These are phyloP conservation scores for Lobosporangium transversale DNA, from an alignment of 192 early-diverging fungal species.

Conservation along the genomic window DNA sequence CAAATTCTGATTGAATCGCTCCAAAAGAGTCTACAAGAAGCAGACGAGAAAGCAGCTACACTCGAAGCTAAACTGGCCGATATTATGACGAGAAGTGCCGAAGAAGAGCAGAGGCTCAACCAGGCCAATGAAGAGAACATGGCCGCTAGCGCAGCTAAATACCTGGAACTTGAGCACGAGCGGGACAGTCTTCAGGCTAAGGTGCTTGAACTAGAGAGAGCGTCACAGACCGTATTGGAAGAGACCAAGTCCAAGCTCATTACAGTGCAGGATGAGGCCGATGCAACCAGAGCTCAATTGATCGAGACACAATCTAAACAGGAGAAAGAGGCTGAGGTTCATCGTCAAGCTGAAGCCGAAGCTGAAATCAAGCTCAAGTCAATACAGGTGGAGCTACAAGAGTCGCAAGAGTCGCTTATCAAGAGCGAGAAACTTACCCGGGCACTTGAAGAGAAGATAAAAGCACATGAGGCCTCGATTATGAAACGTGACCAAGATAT, in stretches of 20 bases:
- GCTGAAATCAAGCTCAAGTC: slow-evolving; percentile 22
- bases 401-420: slow-evolving; percentile 23
- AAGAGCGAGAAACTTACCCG: slow-evolving; percentile 38
- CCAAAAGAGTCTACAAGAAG: slow-evolving; percentile 33
- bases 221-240: background rate
- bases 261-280: slow-evolving; percentile 34
- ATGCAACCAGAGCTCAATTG: slow-evolving; percentile 51
- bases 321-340: slow-evolving; percentile 19
- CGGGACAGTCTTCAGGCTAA: slow-evolving; percentile 4
- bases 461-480: slow-evolving; percentile 30
- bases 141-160: slow-evolving; percentile 20
- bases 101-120: slow-evolving; percentile 42
- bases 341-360: slow-evolving; percentile 14
- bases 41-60: slow-evolving; percentile 36
- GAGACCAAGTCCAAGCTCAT: slow-evolving; percentile 8
- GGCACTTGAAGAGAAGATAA: slow-evolving; percentile 8
- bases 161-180: slow-evolving; percentile 19
- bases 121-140: slow-evolving; percentile 10
- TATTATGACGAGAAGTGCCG: slow-evolving; percentile 46
- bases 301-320: slow-evolving; percentile 14
- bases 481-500: slow-evolving; percentile 55
- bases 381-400: slow-evolving; percentile 40
- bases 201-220: slow-evolving; percentile 1
- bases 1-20: slow-evolving; percentile 38
- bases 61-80: slow-evolving; percentile 50